Evolutionary conservation across 495 filamentous ascomycete genomes (phyloP).

Genomic region (Chlorociboria aeruginascens): DNA sequence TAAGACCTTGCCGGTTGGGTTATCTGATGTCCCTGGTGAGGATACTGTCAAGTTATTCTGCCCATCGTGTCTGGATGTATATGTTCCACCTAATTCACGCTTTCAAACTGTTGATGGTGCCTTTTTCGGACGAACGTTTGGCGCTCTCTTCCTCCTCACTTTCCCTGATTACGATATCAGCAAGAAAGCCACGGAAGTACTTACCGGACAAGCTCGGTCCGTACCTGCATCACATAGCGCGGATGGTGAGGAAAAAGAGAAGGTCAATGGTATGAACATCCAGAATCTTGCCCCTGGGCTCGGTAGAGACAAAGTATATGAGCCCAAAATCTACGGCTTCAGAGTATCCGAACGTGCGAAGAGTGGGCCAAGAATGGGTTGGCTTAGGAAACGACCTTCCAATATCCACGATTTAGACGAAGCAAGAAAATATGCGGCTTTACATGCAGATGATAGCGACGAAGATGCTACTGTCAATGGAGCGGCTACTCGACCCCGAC

Average conservation of each 20-base stretch:
- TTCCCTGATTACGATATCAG: constrained; percentile 88
- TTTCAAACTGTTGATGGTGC: constrained; percentile 98
- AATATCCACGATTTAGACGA: constrained; percentile 79
- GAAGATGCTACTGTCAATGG: constrained; percentile 21
- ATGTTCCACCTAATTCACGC: constrained; percentile 91
- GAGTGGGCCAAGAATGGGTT: constrained; percentile 89
- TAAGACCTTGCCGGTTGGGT: constrained; percentile 82
- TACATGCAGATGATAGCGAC: constrained; percentile 39
- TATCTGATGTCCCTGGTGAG: constrained; percentile 85
- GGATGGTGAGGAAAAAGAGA: constrained; percentile 31
- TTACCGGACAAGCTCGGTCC: constrained; percentile 4
- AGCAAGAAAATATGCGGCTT: constrained; percentile 39
- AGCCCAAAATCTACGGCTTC: constrained; percentile 94
- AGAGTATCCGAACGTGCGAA: constrained; percentile 76
- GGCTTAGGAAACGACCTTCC: constrained; percentile 74
- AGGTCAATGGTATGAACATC: constrained; percentile 75
- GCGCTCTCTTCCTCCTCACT: constrained; percentile 87
- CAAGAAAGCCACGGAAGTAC: constrained; percentile 33
- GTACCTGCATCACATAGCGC: constrained; percentile 21
- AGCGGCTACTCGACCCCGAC: constrained; percentile 25
- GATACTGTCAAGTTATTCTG: constrained; percentile 99
- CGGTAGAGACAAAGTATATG: constrained; percentile 74
- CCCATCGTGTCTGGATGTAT: constrained; percentile 90
- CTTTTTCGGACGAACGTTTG: constrained; percentile 96
- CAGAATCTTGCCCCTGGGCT: constrained; percentile 80